Evolutionary conservation across 345 rosid species (phyloP), one percentile per base, ranked within the genome.

Genomic region (Syzygium grande): DNA sequence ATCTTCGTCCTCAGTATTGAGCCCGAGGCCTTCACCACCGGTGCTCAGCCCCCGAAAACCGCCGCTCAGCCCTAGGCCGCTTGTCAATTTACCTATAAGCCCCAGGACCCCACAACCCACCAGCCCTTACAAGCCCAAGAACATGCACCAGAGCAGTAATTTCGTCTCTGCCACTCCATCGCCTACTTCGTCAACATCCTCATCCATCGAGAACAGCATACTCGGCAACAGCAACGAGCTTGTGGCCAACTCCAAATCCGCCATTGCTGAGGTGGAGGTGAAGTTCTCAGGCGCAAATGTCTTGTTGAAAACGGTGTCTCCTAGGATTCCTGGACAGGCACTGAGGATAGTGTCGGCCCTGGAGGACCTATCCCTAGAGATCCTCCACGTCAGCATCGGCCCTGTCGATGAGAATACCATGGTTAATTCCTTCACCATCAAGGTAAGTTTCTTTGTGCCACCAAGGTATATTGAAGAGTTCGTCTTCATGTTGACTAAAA

Each of bases 191-290:
- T 93, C 98, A 87, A 93, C 97, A 59, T 86, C 94, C 87, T 87
- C 88, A 88, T 90, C 90, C 89, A 63, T 85, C 25, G 84, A 43
- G 38, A 17, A 41, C 86, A 55, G 49, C 58, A 65, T 77, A 65
- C 27, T 38, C 13, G 91, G 92, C 88, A 93, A 80, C 65, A 51
- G 86, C 27, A 95, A 95, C 56, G 98, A 97, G 90, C 95, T 96
- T 5, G 95, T 95, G 5, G 98, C 98, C 0, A 98, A 95, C 88
- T 96, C 98, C 1, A 97, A 95, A 88, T 96, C 99, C 5, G 90
- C 94, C 51, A 52, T 97, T 6, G 99, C 99, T 52, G 98, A 95
- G 51, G 99, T 98, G 55, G 99, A 96, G 90, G 99, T 98, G 17
- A 98, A 95, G 91, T 97, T 95, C 89, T 95, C 96, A 1, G 99